phyloP scores from a whole-genome alignment of 2,329 filamentous ascomycete species.

The Rutstroemia sydowiana region DNA sequence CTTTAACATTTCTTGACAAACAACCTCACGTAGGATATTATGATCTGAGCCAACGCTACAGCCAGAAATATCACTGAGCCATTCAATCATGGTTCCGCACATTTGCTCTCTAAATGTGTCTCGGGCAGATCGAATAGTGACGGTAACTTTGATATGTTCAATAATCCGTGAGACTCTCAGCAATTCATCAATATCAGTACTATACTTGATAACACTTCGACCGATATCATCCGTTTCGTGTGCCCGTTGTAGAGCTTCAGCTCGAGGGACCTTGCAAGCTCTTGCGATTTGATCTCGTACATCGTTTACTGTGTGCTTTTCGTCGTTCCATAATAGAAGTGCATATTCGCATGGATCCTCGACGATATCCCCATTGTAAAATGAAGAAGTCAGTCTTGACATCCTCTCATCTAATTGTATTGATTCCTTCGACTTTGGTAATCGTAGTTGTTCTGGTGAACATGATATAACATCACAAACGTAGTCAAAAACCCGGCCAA shows the following conservation, averaged over 20 bases:
- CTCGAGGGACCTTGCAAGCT: conserved; percentile 68
- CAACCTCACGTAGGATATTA: conserved; percentile 67
- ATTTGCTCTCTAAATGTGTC: conserved; percentile 98
- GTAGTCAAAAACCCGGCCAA: conserved; percentile 82
- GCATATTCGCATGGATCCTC: conserved; percentile 69
- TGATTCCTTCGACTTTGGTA: conserved; percentile 74
- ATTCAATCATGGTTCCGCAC: conserved; percentile 96
- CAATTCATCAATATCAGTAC: conserved; percentile 62
- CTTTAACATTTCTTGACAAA: conserved; percentile 87
- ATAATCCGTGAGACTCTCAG: conserved; percentile 76
- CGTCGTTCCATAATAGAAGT: conserved; percentile 91
- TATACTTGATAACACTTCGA: conserved; percentile 75
- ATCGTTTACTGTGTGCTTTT: conserved; percentile 93
- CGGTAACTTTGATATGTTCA: conserved; percentile 91
- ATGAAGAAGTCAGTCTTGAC: conserved; percentile 69
- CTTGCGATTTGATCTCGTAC: conserved; percentile 84
- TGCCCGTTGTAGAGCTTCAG: conserved; percentile 66
- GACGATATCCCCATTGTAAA: conserved; percentile 59
- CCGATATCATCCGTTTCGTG: conserved; percentile 86
- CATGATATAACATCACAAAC: conserved; percentile 97
- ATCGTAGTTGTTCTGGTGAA: conserved; percentile 86
- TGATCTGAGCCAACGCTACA: conserved; percentile 78
- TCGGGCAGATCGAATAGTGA: conserved; percentile 85
- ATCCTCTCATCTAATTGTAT: conserved; percentile 75
- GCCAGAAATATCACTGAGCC: conserved; percentile 87